Base-by-base conservation (phyloP, 2,329 filamentous ascomycete genomes). In the Alternaria sp. region DNA sequence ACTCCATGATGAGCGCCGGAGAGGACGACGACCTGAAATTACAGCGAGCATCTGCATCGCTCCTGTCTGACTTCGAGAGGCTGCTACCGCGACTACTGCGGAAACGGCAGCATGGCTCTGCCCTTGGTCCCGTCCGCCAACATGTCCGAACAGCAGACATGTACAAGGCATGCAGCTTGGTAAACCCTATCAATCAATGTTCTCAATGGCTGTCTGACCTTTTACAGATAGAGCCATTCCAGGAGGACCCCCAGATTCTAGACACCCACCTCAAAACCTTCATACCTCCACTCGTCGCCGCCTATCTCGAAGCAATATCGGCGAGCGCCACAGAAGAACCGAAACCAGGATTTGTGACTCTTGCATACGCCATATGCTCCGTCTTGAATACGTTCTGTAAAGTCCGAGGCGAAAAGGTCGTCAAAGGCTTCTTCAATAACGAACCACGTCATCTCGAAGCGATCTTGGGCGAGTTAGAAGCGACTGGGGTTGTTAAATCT, bases 311-410 rank as follows among this genome's bases (percentile, higher is more conserved):
- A 57, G 89, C 88, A 72, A 81, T 93, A 9, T 82, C 83, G 58
- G 23, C 65, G 72, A 19, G 79, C 74, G 36, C 64, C 11, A 61
- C 28, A 49, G 64, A 67, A 15, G 65, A 65, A 7, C 49, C 59
- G 13, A 74, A 68, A 52, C 72, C 75, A 47, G 70, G 66, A 40
- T 71, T 65, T 46, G 57, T 72, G 57, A 80, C 74, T 32, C 70
- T 73, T 44, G 74, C 71, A 13, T 72, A 77, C 64, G 93, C 93
- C 5, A 89, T 97, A 59, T 93, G 91, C 77, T 88, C 87, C 65
- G 84, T 98, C 3, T 80, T 99, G 36, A 98, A 98, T 77, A 91
- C 90, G 0, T 91, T 99, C 64, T 97, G 93, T 85, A 99, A 99
- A 81, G 91, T 98, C 54, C 88, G 96, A 57, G 95, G 96, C 23